Evolutionary conservation across 192 early-diverging fungal genomes (phyloP), one percentile per base, ranked within the genome.

Genomic region (Coemansia interrupta): DNA sequence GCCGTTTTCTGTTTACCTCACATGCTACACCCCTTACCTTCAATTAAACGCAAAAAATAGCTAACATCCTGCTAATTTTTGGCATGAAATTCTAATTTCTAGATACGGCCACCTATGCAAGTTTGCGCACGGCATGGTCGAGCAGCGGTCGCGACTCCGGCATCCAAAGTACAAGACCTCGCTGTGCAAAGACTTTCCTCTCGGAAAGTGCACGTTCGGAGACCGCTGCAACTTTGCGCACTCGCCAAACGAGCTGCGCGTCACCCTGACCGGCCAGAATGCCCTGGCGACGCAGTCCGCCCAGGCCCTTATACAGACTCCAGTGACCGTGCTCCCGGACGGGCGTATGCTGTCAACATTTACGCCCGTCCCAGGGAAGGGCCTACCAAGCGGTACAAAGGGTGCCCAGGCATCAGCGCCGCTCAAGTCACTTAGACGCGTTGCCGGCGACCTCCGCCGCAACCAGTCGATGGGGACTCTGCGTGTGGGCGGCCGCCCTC

Each of bases 161-260:
- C 94, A 98, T 66, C 90, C 89, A 40, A 92, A 89, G 54, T 98
- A 98, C 81, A 95, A 96, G 80, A 96, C 93, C 4, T 90, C 94
- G 60, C 82, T 95, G 32, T 98, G 96, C 79, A 90, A 85, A 43
- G 94, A 92, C 29, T 98, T 88, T 79, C 83, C 87, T 47, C 85
- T 86, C 2, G 94, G 96, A 17, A 87, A 86, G 22, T 98, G 96
- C 70, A 89, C 89, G 4, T 98, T 96, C 69, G 93, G 93, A 20
- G 87, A 87, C 60, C 91, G 96, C 30, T 98, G 96, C 75, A 94
- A 92, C 56, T 98, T 98, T 71, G 88, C 94, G 45, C 94, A 96
- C 43, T 66, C 71, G 42, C 24, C 56, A 2, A 78, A 83, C 41
- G 82, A 85, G 55, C 69, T 83, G 36, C 65, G 83, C 15, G 58